Base-by-base conservation (phyloP, 257 asterid genomes). In the Linaria vulgaris region DNA sequence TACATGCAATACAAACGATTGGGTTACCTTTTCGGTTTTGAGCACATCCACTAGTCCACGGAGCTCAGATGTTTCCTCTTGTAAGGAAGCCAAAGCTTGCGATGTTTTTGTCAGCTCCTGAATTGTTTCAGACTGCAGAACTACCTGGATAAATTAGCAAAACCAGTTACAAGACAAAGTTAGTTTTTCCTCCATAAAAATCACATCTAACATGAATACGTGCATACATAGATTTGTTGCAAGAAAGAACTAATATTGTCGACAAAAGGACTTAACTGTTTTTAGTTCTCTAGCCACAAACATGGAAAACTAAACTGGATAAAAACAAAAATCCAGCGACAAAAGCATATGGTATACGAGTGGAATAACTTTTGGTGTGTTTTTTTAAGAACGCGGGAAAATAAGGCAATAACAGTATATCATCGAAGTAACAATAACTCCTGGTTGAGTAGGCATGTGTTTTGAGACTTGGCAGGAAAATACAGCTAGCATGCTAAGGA, bases 41-140 rank as follows among this genome's bases (percentile, higher is more conserved):
- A 89, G 87, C 25, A 57, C 48, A 64, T 82, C 87, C 53, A 76
- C 78, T 68, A 69, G 70, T 80, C 82, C 82, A 66, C 79, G 94
- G 66, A 92, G 91, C 78, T 83, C 82, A 72, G 90, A 83, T 66
- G 82, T 76, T 75, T 87, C 96, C 49, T 71, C 85, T 65, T 89
- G 95, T 12, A 76, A 69, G 21, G 80, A 63, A 76, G 90, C 81
- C 82, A 90, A 76, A 34, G 94, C 87, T 63, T 85, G 82, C 3
- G 99, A 92, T 20, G 99, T 87, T 83, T 77, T 87, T 9, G 86
- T 92, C 85, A 92, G 72, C 76, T 92, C 97, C 72, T 92, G 95
- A 78, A 92, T 92, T 59, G 99, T 92, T 68, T 87, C 96, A 6
- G 97, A 92, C 69, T 89, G 99, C 38, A 89, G 78, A 69, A 89